Conservation (phyloP, 768 basidiomycete species). For the Chalciporus pseudorubinellus region DNA sequence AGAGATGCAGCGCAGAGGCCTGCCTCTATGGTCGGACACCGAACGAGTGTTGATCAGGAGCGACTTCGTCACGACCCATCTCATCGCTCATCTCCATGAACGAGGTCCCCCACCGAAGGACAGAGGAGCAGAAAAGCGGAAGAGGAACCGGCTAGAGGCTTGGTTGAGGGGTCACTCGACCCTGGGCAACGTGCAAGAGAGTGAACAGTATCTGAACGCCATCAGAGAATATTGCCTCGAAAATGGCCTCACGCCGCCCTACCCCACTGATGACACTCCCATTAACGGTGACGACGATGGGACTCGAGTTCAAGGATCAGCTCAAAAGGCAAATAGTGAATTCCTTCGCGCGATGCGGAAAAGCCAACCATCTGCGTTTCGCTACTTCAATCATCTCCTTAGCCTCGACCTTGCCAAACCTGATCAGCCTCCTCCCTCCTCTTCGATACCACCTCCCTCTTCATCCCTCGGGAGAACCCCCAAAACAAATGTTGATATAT, state of each 20-base stretch:
- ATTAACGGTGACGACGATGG: not conserved
- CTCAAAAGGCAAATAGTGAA: conserved; percentile 41
- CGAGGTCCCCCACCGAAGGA: not conserved
- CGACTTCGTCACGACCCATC: conserved; percentile 47
- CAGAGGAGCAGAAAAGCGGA: not conserved
- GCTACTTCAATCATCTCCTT: conserved; percentile 43
- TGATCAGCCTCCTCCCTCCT: not conserved
- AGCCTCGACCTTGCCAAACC: conserved; percentile 20
- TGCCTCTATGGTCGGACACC: conserved; percentile 41
- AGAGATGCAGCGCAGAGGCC: conserved; percentile 46
- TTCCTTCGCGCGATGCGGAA: conserved; percentile 41
- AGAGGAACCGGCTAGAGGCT: conserved; percentile 6
- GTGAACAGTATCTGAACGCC: conserved; percentile 38
- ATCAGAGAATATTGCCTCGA: conserved; percentile 34
- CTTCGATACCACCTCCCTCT: not conserved
- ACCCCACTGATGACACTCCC: conserved; percentile 11
- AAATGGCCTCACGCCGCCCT: conserved; percentile 18
- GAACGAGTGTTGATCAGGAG: conserved; percentile 47
- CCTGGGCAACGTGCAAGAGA: conserved; percentile 36
- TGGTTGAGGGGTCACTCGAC: conserved; percentile 23
- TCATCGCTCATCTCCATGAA: conserved; percentile 45
- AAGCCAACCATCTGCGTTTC: conserved; percentile 44
- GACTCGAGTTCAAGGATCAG: conserved; percentile 16
- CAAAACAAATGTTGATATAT: conserved; percentile 38
- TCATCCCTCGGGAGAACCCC: not conserved